Base-by-base conservation (phyloP, 2,329 filamentous ascomycete genomes). In the Fusarium dimerum region DNA sequence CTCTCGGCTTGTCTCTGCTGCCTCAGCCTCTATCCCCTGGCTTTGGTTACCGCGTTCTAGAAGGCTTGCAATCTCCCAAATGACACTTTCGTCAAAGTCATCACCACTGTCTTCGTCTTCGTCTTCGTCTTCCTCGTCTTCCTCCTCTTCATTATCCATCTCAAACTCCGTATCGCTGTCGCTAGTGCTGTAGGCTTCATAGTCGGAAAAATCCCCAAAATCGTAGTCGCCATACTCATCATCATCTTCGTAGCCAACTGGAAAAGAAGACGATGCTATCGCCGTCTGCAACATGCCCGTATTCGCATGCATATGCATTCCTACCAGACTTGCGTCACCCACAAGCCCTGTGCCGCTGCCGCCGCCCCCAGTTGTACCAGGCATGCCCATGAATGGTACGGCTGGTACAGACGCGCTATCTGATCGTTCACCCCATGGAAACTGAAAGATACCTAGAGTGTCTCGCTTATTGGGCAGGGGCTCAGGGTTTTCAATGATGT, bases 391-490 rank as follows among this genome's bases (percentile, higher is more conserved):
- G 48, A 70, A 67, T 34, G 67, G 70, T 9, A 67, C 68, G 49
- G 69, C 67, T 56, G 73, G 74, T 49, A 78, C 66, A 29, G 69
- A 78, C 10, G 78, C 78, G 48, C 76, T 76, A 66, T 86, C 83
- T 17, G 83, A 86, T 60, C 71, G 79, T 69, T 86, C 83, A 13
- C 84, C 84, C 82, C 83, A 86, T 3, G 84, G 82, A 58, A 86
- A 86, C 60, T 85, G 81, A 71, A 85, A 87, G 61, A 87, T 81
- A 6, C 83, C 84, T 16, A 87, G 74, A 11, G 82, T 85, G 12
- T 77, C 82, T 40, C 78, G 75, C 68, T 80, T 82, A 64, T 84
- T 73, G 5, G 78, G 78, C 5, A 87, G 71, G 36, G 83, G 83
- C 62, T 81, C 71, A 5, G 84, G 84, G 56, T 77, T 84, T 65